phyloP scores from a whole-genome alignment of 2,329 filamentous ascomycete genomes.

The Colletotrichum aenigma region DNA sequence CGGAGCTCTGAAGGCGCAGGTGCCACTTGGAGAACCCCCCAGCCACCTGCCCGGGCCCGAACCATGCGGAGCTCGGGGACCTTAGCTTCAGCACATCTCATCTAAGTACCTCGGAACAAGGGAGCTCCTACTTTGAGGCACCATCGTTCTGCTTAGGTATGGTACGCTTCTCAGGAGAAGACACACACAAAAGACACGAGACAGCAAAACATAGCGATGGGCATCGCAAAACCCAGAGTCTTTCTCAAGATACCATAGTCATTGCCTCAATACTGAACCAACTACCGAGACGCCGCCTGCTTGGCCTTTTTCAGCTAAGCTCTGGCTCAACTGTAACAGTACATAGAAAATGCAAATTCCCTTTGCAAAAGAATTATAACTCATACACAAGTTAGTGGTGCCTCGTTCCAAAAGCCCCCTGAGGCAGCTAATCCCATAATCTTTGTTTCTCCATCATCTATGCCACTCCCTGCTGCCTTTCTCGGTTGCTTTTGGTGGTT shows the following conservation, averaged over 20 bases:
- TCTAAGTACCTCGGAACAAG: not conserved
- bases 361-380: constrained; percentile 21
- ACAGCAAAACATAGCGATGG: not conserved
- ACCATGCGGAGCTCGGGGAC: not conserved
- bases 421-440: not conserved
- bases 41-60: not conserved
- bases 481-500: constrained; percentile 9
- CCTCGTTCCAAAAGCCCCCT: constrained; percentile 1
- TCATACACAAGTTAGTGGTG: constrained; percentile 16
- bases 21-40: constrained; percentile 1
- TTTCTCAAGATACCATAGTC: constrained; percentile 3
- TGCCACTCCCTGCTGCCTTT: not conserved
- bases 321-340: constrained; percentile 18
- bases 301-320: constrained; percentile 1
- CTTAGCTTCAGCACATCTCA: not conserved
- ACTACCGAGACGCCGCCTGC: constrained; percentile 10
- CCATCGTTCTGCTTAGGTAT: not conserved
- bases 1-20: not conserved
- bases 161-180: not conserved
- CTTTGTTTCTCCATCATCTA: constrained; percentile 7
- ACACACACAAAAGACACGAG: too few relatives aligned
- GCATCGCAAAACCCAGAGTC: not conserved
- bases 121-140: not conserved
- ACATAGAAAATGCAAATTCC: constrained; percentile 22
- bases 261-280: constrained; percentile 8